Percentiles rank a stretch among this genome's conserved stretches.
phyloP scores from a whole-genome alignment of 139 green algal genomes.

The Chlorella ohadii region DNA sequence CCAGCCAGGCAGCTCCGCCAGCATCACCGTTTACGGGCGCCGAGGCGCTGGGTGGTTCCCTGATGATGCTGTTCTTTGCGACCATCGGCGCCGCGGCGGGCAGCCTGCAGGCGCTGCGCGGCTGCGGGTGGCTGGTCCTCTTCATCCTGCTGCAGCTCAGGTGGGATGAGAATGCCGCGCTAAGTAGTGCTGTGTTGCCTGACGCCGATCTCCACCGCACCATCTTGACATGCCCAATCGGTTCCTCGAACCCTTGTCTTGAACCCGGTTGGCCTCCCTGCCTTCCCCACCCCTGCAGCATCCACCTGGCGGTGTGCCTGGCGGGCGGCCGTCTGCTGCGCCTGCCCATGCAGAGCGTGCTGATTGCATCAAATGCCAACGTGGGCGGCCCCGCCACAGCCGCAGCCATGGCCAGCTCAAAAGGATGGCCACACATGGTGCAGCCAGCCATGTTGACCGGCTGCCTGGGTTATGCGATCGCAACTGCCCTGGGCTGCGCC shows the following conservation, averaged over 20 bases:
- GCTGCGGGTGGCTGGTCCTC: constrained; percentile 44
- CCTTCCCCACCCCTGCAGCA: neutral
- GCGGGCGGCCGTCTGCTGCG: constrained; percentile 37
- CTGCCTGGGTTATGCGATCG: constrained; percentile 68
- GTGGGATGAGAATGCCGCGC: too few species aligned
- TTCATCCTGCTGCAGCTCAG: constrained; percentile 65
- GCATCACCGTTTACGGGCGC: constrained; percentile 48
- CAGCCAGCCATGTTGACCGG: constrained; percentile 74
- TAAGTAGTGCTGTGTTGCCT: too few species aligned
- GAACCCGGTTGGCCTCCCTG: too few species aligned
- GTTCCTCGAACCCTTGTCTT: too few species aligned
- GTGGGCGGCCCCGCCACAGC: constrained; percentile 85
- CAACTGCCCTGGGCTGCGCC: constrained; percentile 50
- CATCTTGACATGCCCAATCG: too few species aligned
- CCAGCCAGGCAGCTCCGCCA: neutral
- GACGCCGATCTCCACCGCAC: too few species aligned
- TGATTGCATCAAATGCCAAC: constrained; percentile 79
- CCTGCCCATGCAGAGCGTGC: constrained; percentile 56
- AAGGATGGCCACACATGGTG: constrained; percentile 75
- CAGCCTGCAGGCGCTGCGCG: constrained; percentile 48
- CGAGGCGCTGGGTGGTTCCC: constrained; percentile 48
- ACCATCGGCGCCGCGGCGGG: constrained; percentile 77
- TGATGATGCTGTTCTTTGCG: constrained; percentile 88
- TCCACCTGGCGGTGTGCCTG: constrained; percentile 50
- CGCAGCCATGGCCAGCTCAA: constrained; percentile 69